These are phyloP conservation scores for Salvia sclarea DNA, from an alignment of 305 asterid species.

Conservation along the genomic window DNA sequence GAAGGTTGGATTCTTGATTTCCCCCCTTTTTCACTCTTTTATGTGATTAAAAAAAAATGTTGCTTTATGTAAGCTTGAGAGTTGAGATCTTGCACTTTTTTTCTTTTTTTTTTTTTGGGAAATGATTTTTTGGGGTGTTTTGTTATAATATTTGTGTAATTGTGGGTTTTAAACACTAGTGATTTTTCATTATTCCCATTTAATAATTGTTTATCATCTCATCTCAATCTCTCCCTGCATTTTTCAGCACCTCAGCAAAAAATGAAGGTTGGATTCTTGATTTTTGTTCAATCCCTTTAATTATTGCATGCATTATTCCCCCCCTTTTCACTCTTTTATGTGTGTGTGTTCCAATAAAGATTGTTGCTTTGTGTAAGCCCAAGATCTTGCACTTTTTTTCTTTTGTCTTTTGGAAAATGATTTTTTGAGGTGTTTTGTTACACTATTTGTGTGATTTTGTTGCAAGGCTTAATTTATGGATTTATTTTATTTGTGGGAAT, in stretches of 20 bases:
- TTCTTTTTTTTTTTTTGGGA: too few species aligned
- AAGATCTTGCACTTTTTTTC: slow-evolving; percentile 16
- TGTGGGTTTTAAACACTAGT: slow-evolving; percentile 5
- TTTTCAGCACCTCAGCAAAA: neutral
- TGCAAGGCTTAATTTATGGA: too few species aligned
- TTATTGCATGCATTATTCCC: too few species aligned
- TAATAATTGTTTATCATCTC: slow-evolving; percentile 4
- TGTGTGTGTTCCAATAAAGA: neutral
- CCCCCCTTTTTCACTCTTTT: neutral
- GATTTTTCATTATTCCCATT: neutral
- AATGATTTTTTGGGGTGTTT: too few species aligned
- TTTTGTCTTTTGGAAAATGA: neutral
- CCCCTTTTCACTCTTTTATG: too few species aligned
- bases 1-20: slow-evolving; percentile 38
- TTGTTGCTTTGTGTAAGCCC: slow-evolving; percentile 19
- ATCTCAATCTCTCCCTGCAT: slow-evolving; percentile 24
- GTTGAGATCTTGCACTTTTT: too few species aligned
- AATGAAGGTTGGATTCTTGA: neutral
- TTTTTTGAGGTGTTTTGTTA: too few species aligned
- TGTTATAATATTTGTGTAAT: too few species aligned
- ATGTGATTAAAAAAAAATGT: too few species aligned
- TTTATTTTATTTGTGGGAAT: too few species aligned
- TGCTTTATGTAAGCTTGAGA: too few species aligned
- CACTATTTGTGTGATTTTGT: too few species aligned
- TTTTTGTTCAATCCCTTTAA: neutral